phyloP scores from a whole-genome alignment of 768 basidiomycete species.

The Boletus tomentosulus region DNA sequence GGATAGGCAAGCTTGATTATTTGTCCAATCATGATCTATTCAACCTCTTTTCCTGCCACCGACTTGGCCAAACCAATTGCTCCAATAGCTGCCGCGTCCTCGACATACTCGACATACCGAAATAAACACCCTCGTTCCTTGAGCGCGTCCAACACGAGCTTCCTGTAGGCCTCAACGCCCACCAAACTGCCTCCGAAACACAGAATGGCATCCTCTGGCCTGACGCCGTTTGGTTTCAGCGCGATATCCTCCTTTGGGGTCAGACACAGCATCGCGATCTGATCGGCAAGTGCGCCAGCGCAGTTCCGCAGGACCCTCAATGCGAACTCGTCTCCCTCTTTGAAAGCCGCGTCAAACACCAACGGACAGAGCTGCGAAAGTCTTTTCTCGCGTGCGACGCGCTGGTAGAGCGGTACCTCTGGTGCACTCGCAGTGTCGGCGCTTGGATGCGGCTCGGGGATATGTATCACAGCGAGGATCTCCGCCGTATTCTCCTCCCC shows the following conservation, averaged over 20 bases:
- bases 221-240: constrained; percentile 36
- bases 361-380: constrained; percentile 70
- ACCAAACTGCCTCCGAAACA: constrained; percentile 81
- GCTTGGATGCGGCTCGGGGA: constrained; percentile 44
- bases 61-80: constrained; percentile 49
- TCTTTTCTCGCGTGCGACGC: constrained; percentile 60
- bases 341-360: constrained; percentile 76
- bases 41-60: neutral
- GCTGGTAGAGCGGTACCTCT: constrained; percentile 25
- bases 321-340: constrained; percentile 62
- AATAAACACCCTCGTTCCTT: constrained; percentile 57
- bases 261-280: constrained; percentile 47
- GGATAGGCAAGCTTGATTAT: constrained; percentile 9
- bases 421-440: constrained; percentile 13
- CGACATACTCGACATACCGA: constrained; percentile 59
- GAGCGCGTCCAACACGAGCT: constrained; percentile 52
- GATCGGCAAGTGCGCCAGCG: constrained; percentile 51
- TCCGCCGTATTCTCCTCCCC: constrained; percentile 49
- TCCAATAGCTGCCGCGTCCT: constrained; percentile 65
- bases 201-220: constrained; percentile 54
- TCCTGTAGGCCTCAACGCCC: constrained; percentile 56
- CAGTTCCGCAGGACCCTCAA: constrained; percentile 50
- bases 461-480: constrained; percentile 59
- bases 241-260: constrained; percentile 37
- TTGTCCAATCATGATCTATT: too few species aligned